Evolutionary conservation across 305 asterid species (phyloP).

Genomic region (Fraxinus greggii): DNA sequence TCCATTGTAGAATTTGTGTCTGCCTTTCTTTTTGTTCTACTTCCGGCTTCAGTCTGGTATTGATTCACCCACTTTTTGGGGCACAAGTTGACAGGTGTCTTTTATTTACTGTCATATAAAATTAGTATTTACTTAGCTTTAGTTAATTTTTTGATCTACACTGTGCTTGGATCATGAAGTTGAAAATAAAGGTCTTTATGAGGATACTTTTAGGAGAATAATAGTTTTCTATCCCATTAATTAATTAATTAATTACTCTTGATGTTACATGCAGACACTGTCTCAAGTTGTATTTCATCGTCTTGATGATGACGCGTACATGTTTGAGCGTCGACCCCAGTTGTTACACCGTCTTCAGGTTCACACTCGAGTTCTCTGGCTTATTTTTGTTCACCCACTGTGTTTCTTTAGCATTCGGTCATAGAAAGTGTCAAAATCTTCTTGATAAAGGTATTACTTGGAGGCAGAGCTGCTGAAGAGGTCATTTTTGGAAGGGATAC

Average conservation of each 20-base stretch:
- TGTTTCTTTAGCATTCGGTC: conserved; percentile 10
- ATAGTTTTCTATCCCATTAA: background rate
- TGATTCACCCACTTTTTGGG: background rate
- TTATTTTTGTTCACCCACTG: background rate
- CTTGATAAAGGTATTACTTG: conserved; percentile 69
- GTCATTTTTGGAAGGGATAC: conserved; percentile 87
- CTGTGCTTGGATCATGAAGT: background rate
- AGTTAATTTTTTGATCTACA: background rate
- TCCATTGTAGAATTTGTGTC: background rate
- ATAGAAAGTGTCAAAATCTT: conserved; percentile 5
- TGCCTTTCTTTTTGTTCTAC: background rate
- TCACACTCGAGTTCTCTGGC: conserved; percentile 28
- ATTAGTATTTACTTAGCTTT: background rate
- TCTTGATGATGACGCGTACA: conserved; percentile 78
- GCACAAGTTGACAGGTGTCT: background rate
- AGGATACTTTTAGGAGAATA: conserved; percentile 11
- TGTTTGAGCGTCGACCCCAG: conserved; percentile 85
- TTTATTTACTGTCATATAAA: background rate
- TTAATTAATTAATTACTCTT: background rate
- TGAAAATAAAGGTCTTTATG: background rate
- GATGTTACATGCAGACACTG: conserved; percentile 57
- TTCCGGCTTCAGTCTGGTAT: background rate
- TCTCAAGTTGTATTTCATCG: conserved; percentile 91
- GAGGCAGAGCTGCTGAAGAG: conserved; percentile 98
- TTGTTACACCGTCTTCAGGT: conserved; percentile 98